Evolutionary conservation across 2,329 filamentous ascomycete genomes (phyloP), one percentile per base, ranked within the genome.

Genomic region (Aspergillus fumigatiaffinis): DNA sequence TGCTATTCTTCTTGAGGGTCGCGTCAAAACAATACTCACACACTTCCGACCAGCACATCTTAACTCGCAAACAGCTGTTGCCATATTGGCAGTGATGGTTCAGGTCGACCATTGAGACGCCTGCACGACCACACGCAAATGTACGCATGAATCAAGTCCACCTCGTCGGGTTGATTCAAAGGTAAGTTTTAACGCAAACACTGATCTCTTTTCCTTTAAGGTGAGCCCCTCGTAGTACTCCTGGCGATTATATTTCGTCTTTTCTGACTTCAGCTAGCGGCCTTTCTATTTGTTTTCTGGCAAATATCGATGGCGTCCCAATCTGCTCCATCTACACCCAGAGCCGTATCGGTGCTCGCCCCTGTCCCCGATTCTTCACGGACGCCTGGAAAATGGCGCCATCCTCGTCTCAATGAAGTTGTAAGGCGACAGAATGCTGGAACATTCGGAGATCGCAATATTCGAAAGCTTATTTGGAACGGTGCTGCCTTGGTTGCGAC

Each of bases 371-470:
- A 67, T 51, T 68, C 67, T 51, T 70, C 69, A 8, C 72, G 71
- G 20, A 78, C 76, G 7, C 78, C 90, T 6, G 92, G 93, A 55
- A 91, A 87, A 70, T 99, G 94, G 93, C 85, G 87, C 69, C 94
- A 99, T 73, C 94, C 94, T 35, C 87, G 88, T 61, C 82, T 97
- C 63, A 84, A 91, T 68, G 93, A 97, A 76, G 95, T 99, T 71
- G 86, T 89, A 17, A 84, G 84, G 61, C 87, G 94, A 52, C 90
- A 92, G 70, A 87, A 90, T 72, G 87, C 87, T 21, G 86, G 87
- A 14, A 89, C 82, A 50, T 96, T 97, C 72, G 86, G 87, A 55
- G 87, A 92, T 65, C 84, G 84, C 71, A 93, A 96, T 63, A 76
- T 94, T 51, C 83, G 81, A 59, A 84, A 81, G 53, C 85, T 96